Percentiles rank a stretch among this genome's conserved stretches.
phyloP scores from a whole-genome alignment of 768 basidiomycete species.

The Clathrus columnatus region DNA sequence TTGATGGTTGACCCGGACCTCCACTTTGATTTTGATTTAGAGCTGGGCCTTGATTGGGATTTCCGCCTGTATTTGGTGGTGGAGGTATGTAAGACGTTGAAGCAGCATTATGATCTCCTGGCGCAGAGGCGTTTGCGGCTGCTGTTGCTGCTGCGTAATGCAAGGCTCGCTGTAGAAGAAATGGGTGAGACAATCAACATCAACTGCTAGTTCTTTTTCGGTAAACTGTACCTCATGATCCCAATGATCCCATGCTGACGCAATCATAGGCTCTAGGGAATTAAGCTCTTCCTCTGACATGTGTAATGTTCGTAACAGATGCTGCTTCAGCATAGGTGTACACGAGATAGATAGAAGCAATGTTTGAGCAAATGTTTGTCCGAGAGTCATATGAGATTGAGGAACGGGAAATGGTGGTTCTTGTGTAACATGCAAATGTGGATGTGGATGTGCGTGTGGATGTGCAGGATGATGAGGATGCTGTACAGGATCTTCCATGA shows the following conservation, averaged over 20 bases:
- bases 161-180: constrained; percentile 1
- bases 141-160: constrained; percentile 7
- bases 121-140: background rate
- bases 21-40: too few relatives aligned
- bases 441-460: background rate
- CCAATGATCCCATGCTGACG: constrained; percentile 84
- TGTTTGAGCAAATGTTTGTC: constrained; percentile 77
- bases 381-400: constrained; percentile 40
- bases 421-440: constrained; percentile 22
- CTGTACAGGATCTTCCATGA: constrained; percentile 22
- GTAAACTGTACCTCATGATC: constrained; percentile 53
- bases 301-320: constrained; percentile 59
- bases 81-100: constrained; percentile 10
- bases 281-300: constrained; percentile 77
- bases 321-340: constrained; percentile 64
- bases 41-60: background rate
- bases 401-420: constrained; percentile 42
- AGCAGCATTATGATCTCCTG: background rate
- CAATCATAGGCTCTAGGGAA: constrained; percentile 70
- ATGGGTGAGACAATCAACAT: background rate
- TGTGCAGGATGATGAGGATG: constrained; percentile 25
- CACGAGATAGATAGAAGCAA: constrained; percentile 70
- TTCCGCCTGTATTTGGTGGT: background rate
- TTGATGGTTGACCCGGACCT: constrained; percentile 24
- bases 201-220: background rate